phyloP scores from a whole-genome alignment of 2,329 filamentous ascomycete genomes.

The Xylaria sp. region DNA sequence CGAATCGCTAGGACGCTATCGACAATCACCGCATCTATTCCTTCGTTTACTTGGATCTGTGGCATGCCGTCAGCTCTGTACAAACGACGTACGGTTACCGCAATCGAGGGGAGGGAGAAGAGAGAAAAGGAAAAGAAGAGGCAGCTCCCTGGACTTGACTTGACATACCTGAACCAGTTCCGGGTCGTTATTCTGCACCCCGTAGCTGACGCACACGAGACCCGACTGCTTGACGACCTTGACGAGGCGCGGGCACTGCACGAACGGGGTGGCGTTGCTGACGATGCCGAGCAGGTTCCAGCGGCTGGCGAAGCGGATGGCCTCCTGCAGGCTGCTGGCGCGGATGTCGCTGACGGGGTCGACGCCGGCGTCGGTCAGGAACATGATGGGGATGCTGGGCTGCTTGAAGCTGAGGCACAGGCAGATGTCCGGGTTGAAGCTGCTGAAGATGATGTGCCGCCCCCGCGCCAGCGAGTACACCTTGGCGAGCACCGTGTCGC shows the following conservation, averaged over 20 bases:
- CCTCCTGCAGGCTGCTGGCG: slow-evolving; percentile 91
- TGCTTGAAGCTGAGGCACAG: slow-evolving; percentile 95
- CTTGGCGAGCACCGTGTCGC: slow-evolving; percentile 87
- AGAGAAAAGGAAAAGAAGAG: not conserved
- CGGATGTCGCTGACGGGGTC: slow-evolving; percentile 83
- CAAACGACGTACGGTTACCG: not conserved
- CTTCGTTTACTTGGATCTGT: slow-evolving; percentile 89
- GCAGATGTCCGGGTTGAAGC: slow-evolving; percentile 97
- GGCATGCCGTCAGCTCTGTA: slow-evolving; percentile 6
- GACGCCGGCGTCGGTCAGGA: slow-evolving; percentile 89
- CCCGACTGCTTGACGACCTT: slow-evolving; percentile 93
- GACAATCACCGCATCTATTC: slow-evolving; percentile 97
- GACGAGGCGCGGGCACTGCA: slow-evolving; percentile 86
- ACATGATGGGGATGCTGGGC: slow-evolving; percentile 92
- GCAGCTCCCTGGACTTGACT: not conserved
- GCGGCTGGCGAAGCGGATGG: slow-evolving; percentile 88
- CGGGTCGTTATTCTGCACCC: slow-evolving; percentile 86
- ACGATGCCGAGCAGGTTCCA: slow-evolving; percentile 97
- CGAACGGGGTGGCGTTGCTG: slow-evolving; percentile 83
- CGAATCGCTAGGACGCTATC: slow-evolving; percentile 93
- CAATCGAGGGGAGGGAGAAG: not conserved
- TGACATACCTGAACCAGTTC: slow-evolving; percentile 78
- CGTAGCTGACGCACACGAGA: slow-evolving; percentile 93
- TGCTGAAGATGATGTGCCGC: slow-evolving; percentile 95
- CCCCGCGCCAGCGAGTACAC: slow-evolving; percentile 85